Conservation (phyloP, 371 early-diverging fungal genomes). For the Zopfochytrium polystomum region DNA sequence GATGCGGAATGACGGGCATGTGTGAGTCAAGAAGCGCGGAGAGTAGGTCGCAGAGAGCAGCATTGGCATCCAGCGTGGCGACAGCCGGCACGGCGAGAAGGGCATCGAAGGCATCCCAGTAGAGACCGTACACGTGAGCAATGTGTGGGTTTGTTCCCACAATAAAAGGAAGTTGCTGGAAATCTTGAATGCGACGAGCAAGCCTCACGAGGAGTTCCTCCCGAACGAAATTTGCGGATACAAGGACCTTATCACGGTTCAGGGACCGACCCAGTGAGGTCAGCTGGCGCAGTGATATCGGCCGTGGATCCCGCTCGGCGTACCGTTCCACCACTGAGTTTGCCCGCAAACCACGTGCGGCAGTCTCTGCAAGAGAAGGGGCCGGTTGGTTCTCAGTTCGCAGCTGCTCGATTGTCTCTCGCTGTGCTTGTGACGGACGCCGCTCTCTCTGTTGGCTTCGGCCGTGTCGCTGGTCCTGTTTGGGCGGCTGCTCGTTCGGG, state of each 20-base stretch:
- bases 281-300: conserved; percentile 1
- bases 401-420: neutral
- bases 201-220: conserved; percentile 2
- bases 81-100: conserved; percentile 59
- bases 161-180: conserved; percentile 81
- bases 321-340: neutral
- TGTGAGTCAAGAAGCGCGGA: conserved; percentile 54
- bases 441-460: neutral
- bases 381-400: neutral
- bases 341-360: neutral
- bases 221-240: neutral
- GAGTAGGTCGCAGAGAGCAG: conserved; percentile 54
- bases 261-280: neutral
- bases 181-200: conserved; percentile 43
- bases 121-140: conserved; percentile 68
- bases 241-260: neutral
- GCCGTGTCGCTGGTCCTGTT: too few relatives aligned
- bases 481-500: too few relatives aligned
- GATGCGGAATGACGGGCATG: conserved; percentile 62
- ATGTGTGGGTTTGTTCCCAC: conserved; percentile 82
- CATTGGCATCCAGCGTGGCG: conserved; percentile 57
- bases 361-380: neutral
- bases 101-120: conserved; percentile 75
- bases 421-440: neutral
- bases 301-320: neutral